phyloP scores from a whole-genome alignment of 164 flowering plant species.

The Litsea cubeba region DNA sequence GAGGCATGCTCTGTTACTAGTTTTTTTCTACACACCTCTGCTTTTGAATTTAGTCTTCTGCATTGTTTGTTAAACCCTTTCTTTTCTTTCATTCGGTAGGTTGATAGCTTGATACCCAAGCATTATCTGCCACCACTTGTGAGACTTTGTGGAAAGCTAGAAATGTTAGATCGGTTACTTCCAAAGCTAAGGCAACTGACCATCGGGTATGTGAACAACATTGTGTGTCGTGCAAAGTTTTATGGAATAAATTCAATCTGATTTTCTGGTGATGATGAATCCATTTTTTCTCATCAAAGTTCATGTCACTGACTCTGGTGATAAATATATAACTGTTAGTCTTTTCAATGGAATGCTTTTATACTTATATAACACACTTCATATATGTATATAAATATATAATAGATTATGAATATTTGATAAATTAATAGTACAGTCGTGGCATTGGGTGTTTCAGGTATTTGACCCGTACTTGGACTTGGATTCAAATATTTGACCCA shows the following conservation, averaged over 20 bases:
- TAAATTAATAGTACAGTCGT: too few relatives aligned
- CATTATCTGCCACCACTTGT: slow-evolving; percentile 88
- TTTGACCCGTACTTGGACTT: too few relatives aligned
- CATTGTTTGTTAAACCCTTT: neutral
- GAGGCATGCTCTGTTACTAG: slow-evolving; percentile 47
- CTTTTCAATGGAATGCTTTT: too few relatives aligned
- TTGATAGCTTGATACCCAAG: slow-evolving; percentile 66
- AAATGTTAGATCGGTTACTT: slow-evolving; percentile 88
- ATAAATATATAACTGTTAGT: too few relatives aligned
- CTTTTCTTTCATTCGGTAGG: slow-evolving; percentile 28
- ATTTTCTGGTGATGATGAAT: neutral
- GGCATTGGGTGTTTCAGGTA: too few relatives aligned
- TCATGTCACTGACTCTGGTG: too few relatives aligned
- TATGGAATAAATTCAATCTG: neutral
- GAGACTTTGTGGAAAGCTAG: slow-evolving; percentile 97
- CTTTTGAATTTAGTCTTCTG: neutral
- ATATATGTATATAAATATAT: too few relatives aligned
- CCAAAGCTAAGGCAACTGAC: slow-evolving; percentile 95
- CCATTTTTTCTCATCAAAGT: neutral
- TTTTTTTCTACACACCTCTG: neutral
- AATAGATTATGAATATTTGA: too few relatives aligned
- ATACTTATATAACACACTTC: too few relatives aligned
- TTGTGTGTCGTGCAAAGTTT: neutral
- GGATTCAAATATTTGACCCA: too few relatives aligned
- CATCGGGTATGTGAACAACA: slow-evolving; percentile 69